A percentile compares a stretch with the other conserved stretches of the same genome.
Conservation (phyloP, 2,329 filamentous ascomycete species). For the Arthrobotrys iridis region DNA sequence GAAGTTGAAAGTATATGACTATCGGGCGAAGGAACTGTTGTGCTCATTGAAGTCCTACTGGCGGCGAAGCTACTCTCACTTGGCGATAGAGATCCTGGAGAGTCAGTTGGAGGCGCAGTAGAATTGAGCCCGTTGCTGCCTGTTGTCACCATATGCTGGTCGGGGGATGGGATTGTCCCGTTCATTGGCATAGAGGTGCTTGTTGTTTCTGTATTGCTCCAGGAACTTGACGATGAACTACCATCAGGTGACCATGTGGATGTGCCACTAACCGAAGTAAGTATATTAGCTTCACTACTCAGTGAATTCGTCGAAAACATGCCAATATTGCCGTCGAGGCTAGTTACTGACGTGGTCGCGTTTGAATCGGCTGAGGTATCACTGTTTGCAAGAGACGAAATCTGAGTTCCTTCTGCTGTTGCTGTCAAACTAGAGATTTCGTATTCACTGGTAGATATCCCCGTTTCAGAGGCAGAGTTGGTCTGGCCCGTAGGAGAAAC, state of each 20-base stretch:
- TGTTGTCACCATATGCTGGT: slow-evolving; percentile 19
- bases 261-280: neutral
- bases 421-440: neutral
- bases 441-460: neutral
- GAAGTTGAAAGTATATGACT: neutral
- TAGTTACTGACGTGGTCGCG: neutral
- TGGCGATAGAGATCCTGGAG: neutral
- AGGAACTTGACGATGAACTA: neutral
- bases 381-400: neutral
- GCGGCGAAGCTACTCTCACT: neutral
- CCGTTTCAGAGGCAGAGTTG: neutral
- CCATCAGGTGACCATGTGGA: neutral
- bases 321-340: neutral
- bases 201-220: neutral
- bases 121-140: neutral
- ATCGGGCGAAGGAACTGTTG: neutral
- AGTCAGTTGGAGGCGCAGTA: neutral
- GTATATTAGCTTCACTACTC: neutral
- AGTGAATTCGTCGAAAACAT: neutral
- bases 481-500: neutral
- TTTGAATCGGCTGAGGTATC: neutral
- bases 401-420: neutral
- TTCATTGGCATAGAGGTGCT: neutral
- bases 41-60: neutral
- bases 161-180: slow-evolving; percentile 3